phyloP scores from a whole-genome alignment of 2,329 filamentous ascomycete species.

The Colletotrichum acutatum region DNA sequence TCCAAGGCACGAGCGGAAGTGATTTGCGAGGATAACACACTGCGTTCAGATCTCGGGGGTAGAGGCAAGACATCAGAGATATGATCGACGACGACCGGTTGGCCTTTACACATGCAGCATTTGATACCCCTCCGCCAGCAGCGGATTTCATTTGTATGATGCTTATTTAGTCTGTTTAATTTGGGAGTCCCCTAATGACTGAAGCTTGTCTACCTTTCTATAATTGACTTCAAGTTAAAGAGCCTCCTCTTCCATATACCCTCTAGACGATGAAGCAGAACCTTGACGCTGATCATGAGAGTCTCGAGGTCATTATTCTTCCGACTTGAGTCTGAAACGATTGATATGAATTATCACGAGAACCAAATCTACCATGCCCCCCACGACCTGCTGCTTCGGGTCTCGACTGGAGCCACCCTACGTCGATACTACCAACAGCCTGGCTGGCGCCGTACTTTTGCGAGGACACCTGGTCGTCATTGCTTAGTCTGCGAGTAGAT shows the following conservation, averaged over 20 bases:
- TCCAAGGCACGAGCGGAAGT: background rate
- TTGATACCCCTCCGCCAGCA: background rate
- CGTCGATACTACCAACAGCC: no score
- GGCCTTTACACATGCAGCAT: background rate
- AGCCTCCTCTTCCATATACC: no score
- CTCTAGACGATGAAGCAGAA: background rate
- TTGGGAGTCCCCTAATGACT: no score
- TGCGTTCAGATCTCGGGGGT: background rate
- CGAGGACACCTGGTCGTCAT: background rate
- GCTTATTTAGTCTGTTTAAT: no score
- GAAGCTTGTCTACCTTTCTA: no score
- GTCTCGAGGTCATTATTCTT: background rate
- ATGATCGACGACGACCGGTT: background rate
- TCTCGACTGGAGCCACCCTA: no score
- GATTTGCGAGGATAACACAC: background rate
- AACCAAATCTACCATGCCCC: no score
- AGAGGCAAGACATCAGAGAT: background rate
- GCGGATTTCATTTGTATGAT: no score
- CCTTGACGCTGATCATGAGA: background rate
- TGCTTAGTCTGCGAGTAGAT: background rate
- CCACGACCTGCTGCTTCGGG: no score
- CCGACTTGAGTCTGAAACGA: no score
- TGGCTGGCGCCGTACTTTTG: background rate
- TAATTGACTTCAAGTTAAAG: no score
- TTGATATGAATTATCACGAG: no score